Base-by-base conservation (phyloP, 2,329 filamentous ascomycete species). In the Aspergillus hortae region DNA sequence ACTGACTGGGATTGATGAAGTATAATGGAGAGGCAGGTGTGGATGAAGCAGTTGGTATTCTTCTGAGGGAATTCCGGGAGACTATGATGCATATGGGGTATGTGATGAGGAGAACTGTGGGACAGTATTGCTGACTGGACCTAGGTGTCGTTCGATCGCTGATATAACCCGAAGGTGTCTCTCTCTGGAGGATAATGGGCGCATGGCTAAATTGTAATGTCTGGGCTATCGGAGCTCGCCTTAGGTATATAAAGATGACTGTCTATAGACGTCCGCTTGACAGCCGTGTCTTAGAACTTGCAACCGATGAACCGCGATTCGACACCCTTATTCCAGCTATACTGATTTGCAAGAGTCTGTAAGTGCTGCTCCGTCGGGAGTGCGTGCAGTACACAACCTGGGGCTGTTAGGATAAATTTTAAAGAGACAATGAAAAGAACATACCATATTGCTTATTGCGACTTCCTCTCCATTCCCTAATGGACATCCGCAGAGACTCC, bases 1-100 rank as follows among this genome's bases (percentile, higher is more conserved):
- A 17, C 11, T n/a, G 12, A 19, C 35, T 38, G 15, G 14, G 3
- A 6, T 32, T 10, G n/a, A 4, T 23, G n/a, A 3, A 59, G 57
- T 59, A 65, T 49, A 58, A 59, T 27, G 64, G 63, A 11, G 53
- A 65, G 38, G 48, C 55, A 10, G 64, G 63, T 12, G 60, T 67
- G 7, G 63, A 67, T 23, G 44, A 63, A 10, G 63, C 61, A 2
- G 10, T 67, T 9, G 56, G 60, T 44, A 60, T 65, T n/a, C 44
- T 67, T 14, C 43, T 53, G 9, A 23, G 59, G 14, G 64, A 67
- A 46, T 59, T 67, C 21, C 44, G 56, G 17, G 40, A 52, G n/a
- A 57, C 60, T 10, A 65, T 64, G 62, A 52, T 48, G 42, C 46
- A 63, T 14, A 52, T 57, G 17, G 62, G 62, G 54, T 61, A 48